Conservation (phyloP, 257 asterid species). For the Osmanthus fragrans region DNA sequence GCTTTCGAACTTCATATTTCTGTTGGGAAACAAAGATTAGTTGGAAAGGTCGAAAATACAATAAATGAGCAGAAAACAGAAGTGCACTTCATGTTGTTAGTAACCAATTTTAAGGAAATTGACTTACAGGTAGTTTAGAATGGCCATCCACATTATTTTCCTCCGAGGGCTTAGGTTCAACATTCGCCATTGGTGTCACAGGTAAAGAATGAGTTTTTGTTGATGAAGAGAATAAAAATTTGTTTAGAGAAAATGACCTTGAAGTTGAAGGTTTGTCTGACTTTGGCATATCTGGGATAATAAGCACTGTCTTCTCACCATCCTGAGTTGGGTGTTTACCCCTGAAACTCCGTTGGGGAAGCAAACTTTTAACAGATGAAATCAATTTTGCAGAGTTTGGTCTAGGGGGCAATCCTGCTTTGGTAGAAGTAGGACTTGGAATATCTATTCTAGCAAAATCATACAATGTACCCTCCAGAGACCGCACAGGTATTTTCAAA, state of each 20-base stretch:
- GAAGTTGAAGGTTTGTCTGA: constrained; percentile 87
- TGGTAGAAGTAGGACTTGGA: constrained; percentile 68
- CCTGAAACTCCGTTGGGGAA: constrained; percentile 78
- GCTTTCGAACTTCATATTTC: constrained; percentile 56
- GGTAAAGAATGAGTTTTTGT: constrained; percentile 73
- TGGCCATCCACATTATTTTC: constrained; percentile 43
- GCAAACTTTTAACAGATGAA: constrained; percentile 75
- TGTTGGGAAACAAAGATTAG: constrained; percentile 33
- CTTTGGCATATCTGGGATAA: constrained; percentile 63
- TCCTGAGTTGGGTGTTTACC: constrained; percentile 56
- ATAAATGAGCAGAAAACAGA: constrained; percentile 4
- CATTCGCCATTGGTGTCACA: constrained; percentile 67
- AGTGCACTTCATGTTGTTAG: neutral
- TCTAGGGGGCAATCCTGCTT: constrained; percentile 86
- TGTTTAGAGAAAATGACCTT: constrained; percentile 87
- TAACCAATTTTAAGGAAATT: constrained; percentile 14
- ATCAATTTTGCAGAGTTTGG: constrained; percentile 75
- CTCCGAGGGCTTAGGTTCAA: constrained; percentile 38
- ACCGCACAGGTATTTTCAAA: constrained; percentile 44
- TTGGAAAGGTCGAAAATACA: constrained; percentile 16
- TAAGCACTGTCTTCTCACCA: constrained; percentile 77
- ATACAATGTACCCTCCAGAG: constrained; percentile 18
- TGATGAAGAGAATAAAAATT: constrained; percentile 67
- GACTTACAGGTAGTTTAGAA: constrained; percentile 52
- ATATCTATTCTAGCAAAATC: constrained; percentile 60